These are phyloP conservation scores for Pichia sp. DNA, from an alignment of 1,139 yeast species.

Conservation along the genomic window DNA sequence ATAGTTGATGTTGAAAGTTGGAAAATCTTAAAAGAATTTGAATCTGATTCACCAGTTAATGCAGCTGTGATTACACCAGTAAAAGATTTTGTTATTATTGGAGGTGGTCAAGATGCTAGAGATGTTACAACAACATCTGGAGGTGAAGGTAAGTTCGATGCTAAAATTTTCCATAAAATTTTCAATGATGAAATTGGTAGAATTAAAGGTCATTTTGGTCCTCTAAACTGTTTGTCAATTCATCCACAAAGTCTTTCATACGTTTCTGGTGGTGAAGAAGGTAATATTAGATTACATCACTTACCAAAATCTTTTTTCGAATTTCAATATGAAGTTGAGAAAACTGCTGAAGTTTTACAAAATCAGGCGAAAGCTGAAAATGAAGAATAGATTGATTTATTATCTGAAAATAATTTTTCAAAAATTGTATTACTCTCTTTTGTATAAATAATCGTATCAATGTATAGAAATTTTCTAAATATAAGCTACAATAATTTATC, in stretches of 20 bases:
- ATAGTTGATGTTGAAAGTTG: constrained; percentile 74
- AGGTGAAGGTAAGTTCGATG: constrained; percentile 94
- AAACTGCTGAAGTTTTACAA: constrained; percentile 46
- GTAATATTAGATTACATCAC: constrained; percentile 87
- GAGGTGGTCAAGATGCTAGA: constrained; percentile 99
- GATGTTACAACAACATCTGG: constrained; percentile 95
- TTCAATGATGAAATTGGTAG: constrained; percentile 95
- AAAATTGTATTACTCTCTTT: no score
- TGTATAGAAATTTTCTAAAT: not conserved
- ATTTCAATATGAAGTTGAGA: constrained; percentile 86
- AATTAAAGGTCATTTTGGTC: constrained; percentile 98
- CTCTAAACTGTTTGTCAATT: constrained; percentile 85
- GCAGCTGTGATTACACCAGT: constrained; percentile 90
- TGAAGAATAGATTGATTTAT: constrained; percentile 9
- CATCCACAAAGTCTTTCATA: constrained; percentile 93
- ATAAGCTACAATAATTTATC: not conserved
- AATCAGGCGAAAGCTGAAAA: constrained; percentile 13
- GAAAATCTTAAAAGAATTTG: constrained; percentile 64
- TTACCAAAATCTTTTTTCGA: constrained; percentile 91
- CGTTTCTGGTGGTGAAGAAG: constrained; percentile 98
- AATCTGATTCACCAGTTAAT: constrained; percentile 91
- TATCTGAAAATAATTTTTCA: no score
- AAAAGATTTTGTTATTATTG: constrained; percentile 86
- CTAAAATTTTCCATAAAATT: constrained; percentile 90
- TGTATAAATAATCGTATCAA: not conserved